Conservation (phyloP, 345 rosid genomes). For the Linum usitatissimum region DNA sequence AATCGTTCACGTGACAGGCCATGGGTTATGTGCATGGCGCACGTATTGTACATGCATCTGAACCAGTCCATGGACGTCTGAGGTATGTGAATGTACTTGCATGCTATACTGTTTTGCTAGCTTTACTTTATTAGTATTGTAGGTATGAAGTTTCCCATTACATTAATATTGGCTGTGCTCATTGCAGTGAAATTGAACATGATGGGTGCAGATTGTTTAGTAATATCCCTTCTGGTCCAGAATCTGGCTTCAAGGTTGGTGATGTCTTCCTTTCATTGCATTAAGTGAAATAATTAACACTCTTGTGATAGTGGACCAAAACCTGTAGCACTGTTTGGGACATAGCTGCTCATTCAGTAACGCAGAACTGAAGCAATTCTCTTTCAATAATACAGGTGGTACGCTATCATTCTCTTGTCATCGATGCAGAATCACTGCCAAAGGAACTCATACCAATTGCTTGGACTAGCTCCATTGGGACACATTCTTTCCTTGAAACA, state of each 20-base stretch:
- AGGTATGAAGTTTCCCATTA: not conserved
- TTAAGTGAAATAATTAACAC: not conserved
- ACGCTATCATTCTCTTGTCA: conserved; percentile 82
- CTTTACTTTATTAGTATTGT: not conserved
- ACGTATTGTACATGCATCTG: conserved; percentile 68
- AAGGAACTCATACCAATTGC: conserved; percentile 78
- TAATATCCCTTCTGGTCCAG: conserved; percentile 66
- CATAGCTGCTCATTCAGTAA: not conserved
- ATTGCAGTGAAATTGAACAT: conserved; percentile 78
- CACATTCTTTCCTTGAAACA: conserved; percentile 41
- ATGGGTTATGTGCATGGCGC: conserved; percentile 90
- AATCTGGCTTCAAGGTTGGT: conserved; percentile 77
- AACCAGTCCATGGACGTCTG: conserved; percentile 92
- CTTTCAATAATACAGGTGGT: conserved; percentile 48
- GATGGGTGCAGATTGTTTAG: conserved; percentile 55
- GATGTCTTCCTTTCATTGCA: not conserved
- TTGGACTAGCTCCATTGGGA: conserved; percentile 50
- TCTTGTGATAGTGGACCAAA: not conserved
- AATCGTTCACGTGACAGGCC: conserved; percentile 45
- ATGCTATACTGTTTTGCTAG: not conserved
- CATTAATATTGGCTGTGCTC: conserved; percentile 3
- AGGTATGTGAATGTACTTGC: conserved; percentile 37
- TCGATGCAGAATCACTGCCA: conserved; percentile 74
- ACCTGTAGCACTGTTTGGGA: not conserved
- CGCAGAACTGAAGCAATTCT: not conserved